Evolutionary conservation across 441 rosid genomes (phyloP), one percentile per base, ranked within the genome.

Genomic region (Gossypium gossypioides): DNA sequence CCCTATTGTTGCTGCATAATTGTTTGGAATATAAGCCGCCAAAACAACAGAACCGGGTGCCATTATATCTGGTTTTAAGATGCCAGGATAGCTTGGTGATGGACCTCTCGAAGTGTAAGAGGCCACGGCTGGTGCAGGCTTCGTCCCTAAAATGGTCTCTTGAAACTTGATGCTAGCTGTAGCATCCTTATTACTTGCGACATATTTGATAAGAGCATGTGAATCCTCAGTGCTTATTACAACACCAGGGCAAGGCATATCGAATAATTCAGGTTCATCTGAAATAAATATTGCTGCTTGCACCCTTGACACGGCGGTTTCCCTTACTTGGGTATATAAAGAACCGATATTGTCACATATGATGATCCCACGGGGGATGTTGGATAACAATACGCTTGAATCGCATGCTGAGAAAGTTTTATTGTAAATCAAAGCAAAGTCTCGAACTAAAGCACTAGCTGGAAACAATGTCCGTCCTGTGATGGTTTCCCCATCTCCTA

Each of bases 81-180:
- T 63, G 50, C 80, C 73, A 3, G 79, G 83, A 59, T 66, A 76
- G 73, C 80, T 83, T 1, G 65, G 69, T 6, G 85, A 81, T 3
- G 89, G 91, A 4, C 89, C 91, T 58, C 85, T 81, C 1, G 87
- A 85, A 25, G 75, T 75, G 78, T 77, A 85, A 19, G 10, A 24
- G 8, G 91, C 76, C n/a, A 58, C 77, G 4, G 75, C 70, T 6
- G 88, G 87, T 4, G 88, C 87, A 4, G 83, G 82, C 74, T 78
- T 74, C 21, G 78, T 72, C 24, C 82, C 82, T 2, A 78, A 8
- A 69, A 74, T 27, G 21, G 88, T 86, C 68, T 78, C 73, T 24
- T 78, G 86, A 73, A 86, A 84, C 29, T 74, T 69, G 29, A 83
- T 80, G 63, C 81, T 81, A 13, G 74, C 88, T 6, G 27, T 2